Evolutionary conservation across 2,329 filamentous ascomycete genomes (phyloP).

Genomic region (Zymoseptoria tritici): DNA sequence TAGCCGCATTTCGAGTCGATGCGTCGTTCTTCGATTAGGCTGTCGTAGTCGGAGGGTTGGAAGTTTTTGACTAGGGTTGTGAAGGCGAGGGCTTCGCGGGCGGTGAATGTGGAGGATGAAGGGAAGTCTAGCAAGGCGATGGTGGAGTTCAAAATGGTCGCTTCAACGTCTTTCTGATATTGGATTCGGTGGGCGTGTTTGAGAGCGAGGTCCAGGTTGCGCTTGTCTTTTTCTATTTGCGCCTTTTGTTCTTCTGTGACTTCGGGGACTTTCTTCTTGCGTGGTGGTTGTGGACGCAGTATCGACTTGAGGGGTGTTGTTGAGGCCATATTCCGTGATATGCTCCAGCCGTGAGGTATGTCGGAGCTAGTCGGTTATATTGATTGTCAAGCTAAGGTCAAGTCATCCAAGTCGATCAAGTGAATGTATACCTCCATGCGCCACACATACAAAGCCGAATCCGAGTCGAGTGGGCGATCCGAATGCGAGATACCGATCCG

Average conservation of each 20-base stretch:
- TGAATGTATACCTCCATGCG: neutral
- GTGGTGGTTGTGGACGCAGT: conserved; percentile 37
- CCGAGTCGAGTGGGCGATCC: too few relatives aligned
- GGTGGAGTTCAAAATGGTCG: conserved; percentile 63
- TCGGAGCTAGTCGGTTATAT: neutral
- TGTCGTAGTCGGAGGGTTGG: conserved; percentile 82
- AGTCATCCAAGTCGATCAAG: neutral
- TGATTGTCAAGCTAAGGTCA: neutral
- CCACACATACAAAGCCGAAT: neutral
- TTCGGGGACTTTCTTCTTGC: conserved; percentile 18
- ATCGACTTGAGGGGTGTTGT: conserved; percentile 38
- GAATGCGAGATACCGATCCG: neutral
- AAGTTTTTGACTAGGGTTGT: conserved; percentile 62
- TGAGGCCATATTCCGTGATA: conserved; percentile 17
- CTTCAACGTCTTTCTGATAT: conserved; percentile 70
- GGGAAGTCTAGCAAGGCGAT: conserved; percentile 63
- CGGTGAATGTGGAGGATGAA: conserved; percentile 41
- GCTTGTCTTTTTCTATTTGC: conserved; percentile 30
- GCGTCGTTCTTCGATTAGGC: conserved; percentile 81
- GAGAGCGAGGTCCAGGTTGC: conserved; percentile 59
- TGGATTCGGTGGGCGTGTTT: conserved; percentile 79
- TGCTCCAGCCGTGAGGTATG: neutral
- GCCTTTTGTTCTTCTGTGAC: conserved; percentile 21
- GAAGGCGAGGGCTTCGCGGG: conserved; percentile 58
- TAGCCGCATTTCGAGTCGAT: conserved; percentile 79